phyloP scores from a whole-genome alignment of 23 red algal species.

The Chondrus crispus region DNA sequence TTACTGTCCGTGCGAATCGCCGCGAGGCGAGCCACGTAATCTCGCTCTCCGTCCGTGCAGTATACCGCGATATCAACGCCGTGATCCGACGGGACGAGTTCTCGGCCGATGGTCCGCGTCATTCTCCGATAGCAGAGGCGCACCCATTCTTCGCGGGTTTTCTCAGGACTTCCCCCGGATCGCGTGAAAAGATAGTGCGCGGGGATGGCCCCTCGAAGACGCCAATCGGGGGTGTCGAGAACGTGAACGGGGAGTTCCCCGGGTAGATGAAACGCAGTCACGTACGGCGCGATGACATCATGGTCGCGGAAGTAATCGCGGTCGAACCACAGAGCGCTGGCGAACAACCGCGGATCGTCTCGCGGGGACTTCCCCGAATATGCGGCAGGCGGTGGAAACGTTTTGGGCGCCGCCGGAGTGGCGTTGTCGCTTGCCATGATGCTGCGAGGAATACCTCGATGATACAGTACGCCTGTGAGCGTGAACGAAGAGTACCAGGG shows the following conservation, averaged over 20 bases:
- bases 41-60: neutral
- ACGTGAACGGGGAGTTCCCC: neutral
- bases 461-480: too few relatives aligned
- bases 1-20: neutral
- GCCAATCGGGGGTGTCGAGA: neutral
- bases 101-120: neutral
- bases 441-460: too few relatives aligned
- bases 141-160: neutral
- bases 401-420: too few relatives aligned
- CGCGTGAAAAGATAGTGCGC: neutral
- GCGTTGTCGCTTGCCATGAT: too few relatives aligned
- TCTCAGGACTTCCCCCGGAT: neutral
- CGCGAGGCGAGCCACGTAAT: neutral
- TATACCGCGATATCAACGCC: neutral
- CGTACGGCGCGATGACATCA: neutral
- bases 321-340: neutral
- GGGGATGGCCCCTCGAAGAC: neutral
- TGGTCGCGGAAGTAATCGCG: neutral
- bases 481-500: too few relatives aligned
- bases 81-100: neutral
- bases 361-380: neutral
- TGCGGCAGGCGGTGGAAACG: too few relatives aligned
- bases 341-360: neutral
- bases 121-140: neutral
- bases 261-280: neutral